These are phyloP conservation scores for Trichoderma atroviride DNA, from an alignment of 2,329 filamentous ascomycete species.

Conservation along the genomic window DNA sequence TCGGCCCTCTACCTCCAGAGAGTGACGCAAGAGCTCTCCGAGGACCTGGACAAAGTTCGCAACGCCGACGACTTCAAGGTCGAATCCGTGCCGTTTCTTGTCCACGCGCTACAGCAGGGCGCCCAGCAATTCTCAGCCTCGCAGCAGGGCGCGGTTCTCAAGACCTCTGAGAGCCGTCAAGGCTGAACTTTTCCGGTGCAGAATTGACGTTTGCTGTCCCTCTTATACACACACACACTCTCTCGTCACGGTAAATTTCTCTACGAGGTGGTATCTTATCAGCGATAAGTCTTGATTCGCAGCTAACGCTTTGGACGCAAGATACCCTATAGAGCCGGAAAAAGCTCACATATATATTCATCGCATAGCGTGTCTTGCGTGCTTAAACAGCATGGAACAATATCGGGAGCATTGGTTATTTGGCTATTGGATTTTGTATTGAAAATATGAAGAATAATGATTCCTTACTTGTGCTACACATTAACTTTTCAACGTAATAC, in stretches of 20 bases:
- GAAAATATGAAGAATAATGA: background rate
- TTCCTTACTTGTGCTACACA: background rate
- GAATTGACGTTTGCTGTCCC: background rate
- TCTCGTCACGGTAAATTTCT: conserved; percentile 2
- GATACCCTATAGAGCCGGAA: background rate
- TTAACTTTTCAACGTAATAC: background rate
- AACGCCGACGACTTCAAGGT: conserved; percentile 70
- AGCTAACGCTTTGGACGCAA: background rate
- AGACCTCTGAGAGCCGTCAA: conserved; percentile 1
- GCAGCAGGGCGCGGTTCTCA: conserved; percentile 28
- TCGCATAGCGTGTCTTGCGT: background rate
- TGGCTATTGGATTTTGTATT: background rate
- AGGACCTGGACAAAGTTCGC: conserved; percentile 73
- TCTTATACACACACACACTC: background rate
- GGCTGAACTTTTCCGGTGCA: background rate
- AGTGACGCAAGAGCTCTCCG: conserved; percentile 69
- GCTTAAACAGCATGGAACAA: background rate
- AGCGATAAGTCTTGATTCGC: background rate
- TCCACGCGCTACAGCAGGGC: conserved; percentile 70
- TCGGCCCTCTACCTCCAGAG: conserved; percentile 69
- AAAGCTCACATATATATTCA: background rate
- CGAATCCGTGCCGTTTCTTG: conserved; percentile 65
- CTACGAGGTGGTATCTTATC: background rate
- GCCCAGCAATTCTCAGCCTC: conserved; percentile 58
- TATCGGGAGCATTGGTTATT: background rate